These are phyloP conservation scores for Trichoderma erinaceum DNA, from an alignment of 495 filamentous ascomycete species.

Conservation along the genomic window DNA sequence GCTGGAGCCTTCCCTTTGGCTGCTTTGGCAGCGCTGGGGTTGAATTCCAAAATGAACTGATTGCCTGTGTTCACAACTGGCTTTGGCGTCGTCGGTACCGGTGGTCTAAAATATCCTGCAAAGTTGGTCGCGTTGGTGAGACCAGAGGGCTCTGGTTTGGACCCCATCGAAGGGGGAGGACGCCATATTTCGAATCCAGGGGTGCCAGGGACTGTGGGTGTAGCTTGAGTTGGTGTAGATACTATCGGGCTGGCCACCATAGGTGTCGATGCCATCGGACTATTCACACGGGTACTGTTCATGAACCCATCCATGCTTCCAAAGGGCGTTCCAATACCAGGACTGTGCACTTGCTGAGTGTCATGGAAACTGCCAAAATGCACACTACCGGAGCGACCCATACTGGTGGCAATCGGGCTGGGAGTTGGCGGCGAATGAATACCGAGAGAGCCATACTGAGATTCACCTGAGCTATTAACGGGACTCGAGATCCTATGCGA, in stretches of 20 bases:
- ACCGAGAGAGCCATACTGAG: constrained; percentile 8
- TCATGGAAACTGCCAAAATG: constrained; percentile 13
- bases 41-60: constrained; percentile 16
- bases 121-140: neutral
- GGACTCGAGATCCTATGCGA: constrained; percentile 7
- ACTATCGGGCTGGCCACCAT: neutral
- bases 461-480: constrained; percentile 12
- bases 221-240: neutral
- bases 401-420: constrained; percentile 13
- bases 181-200: constrained; percentile 15
- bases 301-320: constrained; percentile 12
- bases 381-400: neutral
- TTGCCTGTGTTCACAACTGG: constrained; percentile 6
- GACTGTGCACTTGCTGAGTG: constrained; percentile 4
- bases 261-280: neutral
- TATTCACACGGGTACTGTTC: constrained; percentile 1
- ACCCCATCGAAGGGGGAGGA: neutral
- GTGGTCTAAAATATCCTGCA: constrained; percentile 16
- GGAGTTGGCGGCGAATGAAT: neutral
- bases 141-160: neutral
- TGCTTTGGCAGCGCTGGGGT: constrained; percentile 7
- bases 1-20: constrained; percentile 13
- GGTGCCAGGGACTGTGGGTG: constrained; percentile 4
- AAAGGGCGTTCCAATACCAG: constrained; percentile 9
- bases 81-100: constrained; percentile 13